phyloP scores from a whole-genome alignment of 305 asterid genomes.

The Withania somnifera region DNA sequence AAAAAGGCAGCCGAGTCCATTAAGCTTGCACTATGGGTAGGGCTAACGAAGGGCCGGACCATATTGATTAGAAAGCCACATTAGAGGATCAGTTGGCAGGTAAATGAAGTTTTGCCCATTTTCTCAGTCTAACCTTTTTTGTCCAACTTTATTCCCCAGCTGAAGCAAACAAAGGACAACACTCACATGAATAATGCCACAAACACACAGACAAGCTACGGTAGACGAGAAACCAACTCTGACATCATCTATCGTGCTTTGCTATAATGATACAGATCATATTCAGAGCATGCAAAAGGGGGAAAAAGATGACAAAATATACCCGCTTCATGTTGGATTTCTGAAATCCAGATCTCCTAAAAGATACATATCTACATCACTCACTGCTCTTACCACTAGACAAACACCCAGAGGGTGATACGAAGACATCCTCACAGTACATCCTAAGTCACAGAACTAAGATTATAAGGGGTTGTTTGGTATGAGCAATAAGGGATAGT shows the following conservation, averaged over 20 bases:
- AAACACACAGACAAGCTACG: not conserved
- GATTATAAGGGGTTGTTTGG: not conserved
- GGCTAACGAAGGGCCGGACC: not conserved
- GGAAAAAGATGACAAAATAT: not conserved
- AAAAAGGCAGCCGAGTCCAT: not conserved
- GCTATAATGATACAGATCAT: not conserved
- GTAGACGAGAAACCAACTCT: not conserved
- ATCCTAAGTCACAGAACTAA: not conserved
- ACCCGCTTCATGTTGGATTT: conserved; percentile 84
- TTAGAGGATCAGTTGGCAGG: not conserved
- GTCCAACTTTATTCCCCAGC: not conserved
- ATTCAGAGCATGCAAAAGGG: not conserved
- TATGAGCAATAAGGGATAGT: not conserved
- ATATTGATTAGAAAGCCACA: not conserved
- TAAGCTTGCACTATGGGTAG: not conserved
- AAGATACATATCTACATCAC: conserved; percentile 58
- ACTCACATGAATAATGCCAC: not conserved
- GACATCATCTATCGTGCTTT: not conserved
- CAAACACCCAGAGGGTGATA: not conserved
- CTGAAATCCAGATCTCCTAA: conserved; percentile 89
- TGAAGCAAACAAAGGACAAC: not conserved
- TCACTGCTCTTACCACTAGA: not conserved
- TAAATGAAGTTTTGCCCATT: not conserved
- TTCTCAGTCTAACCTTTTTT: not conserved
- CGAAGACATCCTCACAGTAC: not conserved